Conservation (phyloP, 2,329 filamentous ascomycete species). For the Venturia pyrina region DNA sequence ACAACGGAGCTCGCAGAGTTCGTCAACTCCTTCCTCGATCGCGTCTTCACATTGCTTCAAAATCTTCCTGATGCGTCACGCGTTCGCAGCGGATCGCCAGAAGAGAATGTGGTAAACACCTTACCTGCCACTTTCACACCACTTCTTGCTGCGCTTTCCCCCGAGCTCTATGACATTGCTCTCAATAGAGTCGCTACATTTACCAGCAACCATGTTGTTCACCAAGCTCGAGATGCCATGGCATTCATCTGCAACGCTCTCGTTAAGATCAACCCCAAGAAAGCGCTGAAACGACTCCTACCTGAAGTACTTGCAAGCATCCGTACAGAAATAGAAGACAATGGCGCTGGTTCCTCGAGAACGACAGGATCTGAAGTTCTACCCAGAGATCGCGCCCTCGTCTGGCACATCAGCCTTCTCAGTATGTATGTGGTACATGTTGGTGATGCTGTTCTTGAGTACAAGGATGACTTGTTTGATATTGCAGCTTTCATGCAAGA, state of each 20-base stretch:
- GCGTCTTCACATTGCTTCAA: conserved; percentile 90
- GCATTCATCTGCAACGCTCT: conserved; percentile 95
- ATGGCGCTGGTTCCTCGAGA: conserved; percentile 87
- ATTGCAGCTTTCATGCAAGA: conserved; percentile 96
- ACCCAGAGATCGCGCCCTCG: conserved; percentile 80
- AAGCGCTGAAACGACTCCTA: conserved; percentile 81
- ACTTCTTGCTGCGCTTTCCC: conserved; percentile 79
- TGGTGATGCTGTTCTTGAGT: conserved; percentile 76
- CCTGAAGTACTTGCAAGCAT: conserved; percentile 88
- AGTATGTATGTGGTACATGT: conserved; percentile 98
- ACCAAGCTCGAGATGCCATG: conserved; percentile 95
- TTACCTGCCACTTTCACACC: conserved; percentile 85
- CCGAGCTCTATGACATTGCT: conserved; percentile 85
- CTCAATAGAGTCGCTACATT: conserved; percentile 89
- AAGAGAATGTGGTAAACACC: conserved; percentile 95
- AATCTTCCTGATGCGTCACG: conserved; percentile 87
- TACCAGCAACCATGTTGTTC: conserved; percentile 86
- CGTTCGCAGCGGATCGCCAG: conserved; percentile 80
- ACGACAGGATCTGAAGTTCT: conserved; percentile 90
- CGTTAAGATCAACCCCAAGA: conserved; percentile 91
- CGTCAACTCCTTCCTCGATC: conserved; percentile 77
- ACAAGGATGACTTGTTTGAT: conserved; percentile 79
- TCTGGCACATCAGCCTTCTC: conserved; percentile 95
- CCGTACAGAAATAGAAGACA: conserved; percentile 92
- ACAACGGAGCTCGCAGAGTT: conserved; percentile 93